phyloP scores from a whole-genome alignment of 805 yeast species.

The Ascoidea rubescens region DNA sequence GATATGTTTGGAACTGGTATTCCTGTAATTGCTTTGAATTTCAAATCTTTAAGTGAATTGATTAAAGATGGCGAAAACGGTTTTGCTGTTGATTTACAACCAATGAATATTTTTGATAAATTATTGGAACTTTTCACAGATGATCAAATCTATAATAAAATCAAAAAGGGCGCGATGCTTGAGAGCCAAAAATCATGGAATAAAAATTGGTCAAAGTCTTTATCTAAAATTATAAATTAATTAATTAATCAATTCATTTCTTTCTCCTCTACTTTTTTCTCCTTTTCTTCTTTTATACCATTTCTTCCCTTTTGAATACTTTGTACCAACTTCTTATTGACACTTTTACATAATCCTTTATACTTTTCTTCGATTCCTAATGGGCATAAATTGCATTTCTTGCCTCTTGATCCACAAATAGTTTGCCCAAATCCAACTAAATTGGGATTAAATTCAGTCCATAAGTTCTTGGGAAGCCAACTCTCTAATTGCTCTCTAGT shows the following conservation, averaged over 20 bases:
- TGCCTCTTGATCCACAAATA: conserved; percentile 59
- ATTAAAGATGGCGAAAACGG: conserved; percentile 66
- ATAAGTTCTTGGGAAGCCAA: conserved; percentile 61
- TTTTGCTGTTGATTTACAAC: conserved; percentile 27
- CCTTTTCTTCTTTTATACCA: not conserved
- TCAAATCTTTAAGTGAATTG: conserved; percentile 67
- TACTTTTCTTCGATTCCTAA: conserved; percentile 21
- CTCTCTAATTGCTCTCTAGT: conserved; percentile 54
- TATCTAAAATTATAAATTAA: too few species aligned
- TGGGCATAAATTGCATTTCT: conserved; percentile 59
- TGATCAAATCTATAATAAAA: conserved; percentile 18
- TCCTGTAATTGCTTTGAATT: conserved; percentile 72
- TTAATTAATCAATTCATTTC: too few species aligned
- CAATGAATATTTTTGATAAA: conserved; percentile 30
- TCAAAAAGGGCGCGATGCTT: conserved; percentile 57
- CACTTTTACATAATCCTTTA: conserved; percentile 43
- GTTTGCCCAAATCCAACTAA: conserved; percentile 92
- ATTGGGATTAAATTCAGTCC: conserved; percentile 79
- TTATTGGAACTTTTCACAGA: conserved; percentile 23
- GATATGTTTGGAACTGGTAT: conserved; percentile 95
- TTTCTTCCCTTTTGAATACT: conserved; percentile 13
- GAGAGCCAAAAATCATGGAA: conserved; percentile 69
- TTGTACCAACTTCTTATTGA: conserved; percentile 29
- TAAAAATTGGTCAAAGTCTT: conserved; percentile 41
- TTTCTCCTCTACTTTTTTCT: not conserved